Conservation (phyloP, 805 yeast genomes). For the Candida rishiriensis region DNA sequence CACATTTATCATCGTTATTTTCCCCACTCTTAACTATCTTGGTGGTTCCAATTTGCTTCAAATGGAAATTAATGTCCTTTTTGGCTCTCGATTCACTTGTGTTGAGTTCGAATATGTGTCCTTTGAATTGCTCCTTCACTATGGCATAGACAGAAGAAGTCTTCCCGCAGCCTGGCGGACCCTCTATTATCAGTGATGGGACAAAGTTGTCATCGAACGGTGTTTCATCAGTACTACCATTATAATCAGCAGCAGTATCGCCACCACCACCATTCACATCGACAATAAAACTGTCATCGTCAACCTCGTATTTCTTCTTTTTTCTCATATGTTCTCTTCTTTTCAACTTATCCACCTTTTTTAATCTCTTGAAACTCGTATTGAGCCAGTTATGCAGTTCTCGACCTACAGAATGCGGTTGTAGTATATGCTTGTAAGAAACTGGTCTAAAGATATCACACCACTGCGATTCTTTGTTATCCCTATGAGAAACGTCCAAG, state of each 20-base stretch:
- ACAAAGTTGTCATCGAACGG: constrained; percentile 42
- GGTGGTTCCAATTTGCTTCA: constrained; percentile 81
- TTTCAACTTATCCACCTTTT: constrained; percentile 26
- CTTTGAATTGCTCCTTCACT: constrained; percentile 50
- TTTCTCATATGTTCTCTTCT: constrained; percentile 17
- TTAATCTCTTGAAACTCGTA: constrained; percentile 32
- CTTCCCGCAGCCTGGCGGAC: constrained; percentile 75
- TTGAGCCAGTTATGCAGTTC: constrained; percentile 36
- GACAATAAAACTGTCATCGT: constrained; percentile 37
- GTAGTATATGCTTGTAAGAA: constrained; percentile 30
- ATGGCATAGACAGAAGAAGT: constrained; percentile 68
- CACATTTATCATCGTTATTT: constrained; percentile 38
- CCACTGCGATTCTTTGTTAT: constrained; percentile 29
- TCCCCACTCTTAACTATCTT: constrained; percentile 57
- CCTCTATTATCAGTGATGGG: constrained; percentile 64
- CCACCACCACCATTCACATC: constrained; percentile 17
- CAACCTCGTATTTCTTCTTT: constrained; percentile 15
- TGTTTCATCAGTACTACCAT: constrained; percentile 24
- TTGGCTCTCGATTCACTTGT: constrained; percentile 69
- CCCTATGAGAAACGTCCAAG: background rate
- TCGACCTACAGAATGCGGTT: constrained; percentile 21
- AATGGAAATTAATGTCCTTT: constrained; percentile 58
- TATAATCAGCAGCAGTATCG: constrained; percentile 1
- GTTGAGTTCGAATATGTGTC: constrained; percentile 79
- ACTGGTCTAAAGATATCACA: constrained; percentile 40